phyloP scores from a whole-genome alignment of 352 stramenopile genomes.

The Phytopythium chamaehyphon region DNA sequence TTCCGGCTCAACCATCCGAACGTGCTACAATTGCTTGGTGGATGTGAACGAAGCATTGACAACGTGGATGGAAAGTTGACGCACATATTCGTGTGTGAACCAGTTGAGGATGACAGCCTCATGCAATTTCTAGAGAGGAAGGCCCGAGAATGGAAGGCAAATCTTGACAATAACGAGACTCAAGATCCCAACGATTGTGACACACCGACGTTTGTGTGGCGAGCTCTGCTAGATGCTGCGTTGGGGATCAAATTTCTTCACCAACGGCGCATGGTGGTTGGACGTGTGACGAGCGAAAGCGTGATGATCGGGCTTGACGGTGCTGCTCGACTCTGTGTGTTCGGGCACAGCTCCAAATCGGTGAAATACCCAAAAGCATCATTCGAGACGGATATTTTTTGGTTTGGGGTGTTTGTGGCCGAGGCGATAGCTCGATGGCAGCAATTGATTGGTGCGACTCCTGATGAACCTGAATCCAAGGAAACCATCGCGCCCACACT shows the following conservation, averaged over 20 bases:
- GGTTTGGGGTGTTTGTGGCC: slow-evolving; percentile 10
- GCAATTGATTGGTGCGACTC: background rate
- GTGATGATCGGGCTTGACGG: slow-evolving; percentile 12
- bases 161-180: background rate
- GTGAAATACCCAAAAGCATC: background rate
- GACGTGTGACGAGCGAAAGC: slow-evolving; percentile 19
- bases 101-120: slow-evolving; percentile 9
- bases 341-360: slow-evolving; percentile 7
- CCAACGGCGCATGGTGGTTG: slow-evolving; percentile 10
- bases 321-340: slow-evolving; percentile 13
- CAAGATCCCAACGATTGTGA: background rate
- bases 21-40: slow-evolving; percentile 24
- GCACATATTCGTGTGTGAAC: slow-evolving; percentile 16
- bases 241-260: slow-evolving; percentile 20
- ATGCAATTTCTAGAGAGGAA: background rate
- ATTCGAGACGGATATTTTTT: slow-evolving; percentile 7
- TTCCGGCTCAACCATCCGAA: slow-evolving; percentile 24
- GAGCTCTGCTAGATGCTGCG: slow-evolving; percentile 15
- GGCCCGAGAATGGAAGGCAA: background rate
- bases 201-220: slow-evolving; percentile 9
- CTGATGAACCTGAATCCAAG: background rate
- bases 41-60: slow-evolving; percentile 1
- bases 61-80: slow-evolving; percentile 6
- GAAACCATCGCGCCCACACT: background rate
- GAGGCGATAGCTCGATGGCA: background rate